Evolutionary conservation across 768 basidiomycete species (phyloP).

Genomic region (Boletellus sp.): DNA sequence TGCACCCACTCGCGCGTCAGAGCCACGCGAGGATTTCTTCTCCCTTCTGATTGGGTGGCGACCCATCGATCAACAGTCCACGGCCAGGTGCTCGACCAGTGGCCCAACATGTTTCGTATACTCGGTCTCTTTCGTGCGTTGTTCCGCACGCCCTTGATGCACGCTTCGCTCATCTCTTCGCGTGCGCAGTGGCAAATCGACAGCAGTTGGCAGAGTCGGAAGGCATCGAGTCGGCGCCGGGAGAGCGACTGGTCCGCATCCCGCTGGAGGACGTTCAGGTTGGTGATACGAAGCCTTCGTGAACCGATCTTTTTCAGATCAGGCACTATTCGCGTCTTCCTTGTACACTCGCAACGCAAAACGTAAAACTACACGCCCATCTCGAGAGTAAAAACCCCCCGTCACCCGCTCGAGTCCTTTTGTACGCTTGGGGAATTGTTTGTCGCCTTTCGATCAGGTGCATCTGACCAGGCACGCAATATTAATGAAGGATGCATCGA

Average conservation of each 20-base stretch:
- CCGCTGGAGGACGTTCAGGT: constrained; percentile 63
- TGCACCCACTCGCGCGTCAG: too few species aligned
- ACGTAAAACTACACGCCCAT: background rate
- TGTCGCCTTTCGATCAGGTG: background rate
- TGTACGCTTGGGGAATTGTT: background rate
- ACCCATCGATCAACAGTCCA: constrained; percentile 45
- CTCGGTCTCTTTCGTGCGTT: constrained; percentile 63
- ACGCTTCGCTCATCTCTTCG: background rate
- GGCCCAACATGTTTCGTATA: constrained; percentile 82
- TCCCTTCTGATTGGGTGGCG: background rate
- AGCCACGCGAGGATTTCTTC: too few species aligned
- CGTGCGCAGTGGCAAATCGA: constrained; percentile 46
- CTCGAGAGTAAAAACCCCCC: background rate
- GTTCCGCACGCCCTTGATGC: background rate
- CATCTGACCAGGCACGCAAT: background rate
- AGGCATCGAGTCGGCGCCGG: constrained; percentile 30
- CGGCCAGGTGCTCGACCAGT: constrained; percentile 74
- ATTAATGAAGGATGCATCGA: constrained; percentile 1
- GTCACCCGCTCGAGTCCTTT: too few species aligned
- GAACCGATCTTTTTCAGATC: background rate
- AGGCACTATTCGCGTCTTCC: background rate
- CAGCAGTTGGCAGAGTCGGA: constrained; percentile 29
- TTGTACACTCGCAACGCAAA: background rate
- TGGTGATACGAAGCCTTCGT: constrained; percentile 10
- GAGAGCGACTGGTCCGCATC: constrained; percentile 69